Evolutionary conservation across 169 alveolate species (phyloP).

Genomic region (Plasmodium inui): DNA sequence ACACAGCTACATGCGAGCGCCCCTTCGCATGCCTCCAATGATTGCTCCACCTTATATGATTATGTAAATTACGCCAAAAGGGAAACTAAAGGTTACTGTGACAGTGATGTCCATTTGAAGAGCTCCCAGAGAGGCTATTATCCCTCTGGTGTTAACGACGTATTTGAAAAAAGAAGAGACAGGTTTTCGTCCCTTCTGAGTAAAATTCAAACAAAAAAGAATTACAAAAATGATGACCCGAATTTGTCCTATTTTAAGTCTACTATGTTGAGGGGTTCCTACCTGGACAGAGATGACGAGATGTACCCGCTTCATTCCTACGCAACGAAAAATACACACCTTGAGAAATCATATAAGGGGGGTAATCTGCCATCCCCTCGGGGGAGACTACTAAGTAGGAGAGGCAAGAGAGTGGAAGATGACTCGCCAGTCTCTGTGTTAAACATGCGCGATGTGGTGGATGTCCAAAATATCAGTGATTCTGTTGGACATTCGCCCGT

Average conservation of each 20-base stretch:
- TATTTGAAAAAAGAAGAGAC: background rate
- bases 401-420: background rate
- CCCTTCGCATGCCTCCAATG: constrained; percentile 34
- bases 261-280: background rate
- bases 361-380: background rate
- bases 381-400: background rate
- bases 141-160: background rate
- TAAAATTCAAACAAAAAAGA: background rate
- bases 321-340: background rate
- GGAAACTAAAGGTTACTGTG: background rate
- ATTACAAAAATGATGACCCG: background rate
- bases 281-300: background rate
- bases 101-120: constrained; percentile 4
- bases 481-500: background rate
- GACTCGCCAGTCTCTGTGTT: background rate
- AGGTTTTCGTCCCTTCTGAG: background rate
- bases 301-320: background rate
- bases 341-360: background rate
- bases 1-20: constrained; percentile 32
- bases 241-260: background rate
- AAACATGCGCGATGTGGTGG: background rate
- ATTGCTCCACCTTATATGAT: constrained; percentile 42
- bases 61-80: constrained; percentile 21
- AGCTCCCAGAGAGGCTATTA: background rate
- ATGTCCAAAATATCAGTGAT: background rate